These are phyloP conservation scores for Penicillium sp. DNA, from an alignment of 2,329 filamentous ascomycete species.

Conservation along the genomic window DNA sequence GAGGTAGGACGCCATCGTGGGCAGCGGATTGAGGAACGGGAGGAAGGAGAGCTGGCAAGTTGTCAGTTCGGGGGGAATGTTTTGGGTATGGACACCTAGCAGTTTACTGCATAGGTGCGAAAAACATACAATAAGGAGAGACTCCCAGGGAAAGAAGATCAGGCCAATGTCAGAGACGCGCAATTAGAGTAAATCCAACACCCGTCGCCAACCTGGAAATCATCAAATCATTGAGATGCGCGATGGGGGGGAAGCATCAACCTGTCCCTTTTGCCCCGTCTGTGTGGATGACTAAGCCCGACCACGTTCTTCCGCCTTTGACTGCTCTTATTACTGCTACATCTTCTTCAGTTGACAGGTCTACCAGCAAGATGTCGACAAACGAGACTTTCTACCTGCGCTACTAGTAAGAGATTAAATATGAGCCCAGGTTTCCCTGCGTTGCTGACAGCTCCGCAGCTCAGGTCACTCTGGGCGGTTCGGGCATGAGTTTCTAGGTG, in stretches of 20 bases:
- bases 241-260: slow-evolving; percentile 37
- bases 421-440: slow-evolving; percentile 36
- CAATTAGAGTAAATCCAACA: slow-evolving; percentile 31
- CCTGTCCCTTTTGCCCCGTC: slow-evolving; percentile 44
- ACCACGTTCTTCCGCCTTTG: slow-evolving; percentile 22
- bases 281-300: slow-evolving; percentile 50
- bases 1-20: slow-evolving; percentile 87
- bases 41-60: slow-evolving; percentile 33
- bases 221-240: slow-evolving; percentile 33
- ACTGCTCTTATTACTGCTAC: not conserved
- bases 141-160: slow-evolving; percentile 25
- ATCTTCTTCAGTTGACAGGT: not conserved
- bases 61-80: slow-evolving; percentile 35
- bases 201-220: slow-evolving; percentile 38
- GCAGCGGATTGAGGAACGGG: slow-evolving; percentile 26
- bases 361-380: slow-evolving; percentile 56
- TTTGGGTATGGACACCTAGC: slow-evolving; percentile 24
- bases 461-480: slow-evolving; percentile 97
- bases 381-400: slow-evolving; percentile 91
- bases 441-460: slow-evolving; percentile 57
- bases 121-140: slow-evolving; percentile 11
- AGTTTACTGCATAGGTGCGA: slow-evolving; percentile 25
- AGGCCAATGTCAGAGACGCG: slow-evolving; percentile 24
- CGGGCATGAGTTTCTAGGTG: slow-evolving; percentile 96
- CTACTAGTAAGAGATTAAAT: slow-evolving; percentile 74